These are phyloP conservation scores for Auricularia cornea DNA, from an alignment of 768 basidiomycete species.

Conservation along the genomic window DNA sequence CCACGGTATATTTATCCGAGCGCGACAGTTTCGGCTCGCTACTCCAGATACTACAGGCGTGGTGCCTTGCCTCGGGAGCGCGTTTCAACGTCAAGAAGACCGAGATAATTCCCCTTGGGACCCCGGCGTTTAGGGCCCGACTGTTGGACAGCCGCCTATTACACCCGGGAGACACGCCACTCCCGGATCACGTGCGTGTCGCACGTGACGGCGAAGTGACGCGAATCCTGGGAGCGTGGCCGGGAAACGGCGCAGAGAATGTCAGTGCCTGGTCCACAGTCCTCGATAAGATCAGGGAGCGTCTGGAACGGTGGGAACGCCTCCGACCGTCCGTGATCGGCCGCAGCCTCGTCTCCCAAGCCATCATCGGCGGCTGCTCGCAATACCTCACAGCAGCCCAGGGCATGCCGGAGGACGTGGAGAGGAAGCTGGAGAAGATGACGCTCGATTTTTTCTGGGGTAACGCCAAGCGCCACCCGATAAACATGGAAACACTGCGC, in stretches of 20 bases:
- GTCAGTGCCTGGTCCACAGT: constrained; percentile 18
- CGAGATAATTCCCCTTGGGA: constrained; percentile 28
- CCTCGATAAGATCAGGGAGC: constrained; percentile 19
- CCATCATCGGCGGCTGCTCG: constrained; percentile 18
- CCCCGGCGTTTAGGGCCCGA: constrained; percentile 10
- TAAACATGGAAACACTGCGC: neutral
- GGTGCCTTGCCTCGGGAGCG: constrained; percentile 34
- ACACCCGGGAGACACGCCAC: neutral
- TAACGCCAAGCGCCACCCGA: neutral
- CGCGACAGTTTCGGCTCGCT: constrained; percentile 22
- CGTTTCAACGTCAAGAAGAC: constrained; percentile 37
- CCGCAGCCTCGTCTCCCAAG: constrained; percentile 15
- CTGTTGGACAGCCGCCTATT: neutral
- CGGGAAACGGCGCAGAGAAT: constrained; percentile 21
- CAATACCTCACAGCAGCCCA: constrained; percentile 29
- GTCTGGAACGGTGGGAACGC: constrained; percentile 18
- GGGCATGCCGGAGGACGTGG: constrained; percentile 26
- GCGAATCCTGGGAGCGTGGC: constrained; percentile 24
- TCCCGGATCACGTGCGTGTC: constrained; percentile 19
- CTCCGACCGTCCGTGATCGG: constrained; percentile 25
- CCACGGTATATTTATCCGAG: constrained; percentile 26
- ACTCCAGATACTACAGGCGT: constrained; percentile 20
- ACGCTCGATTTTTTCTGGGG: constrained; percentile 23
- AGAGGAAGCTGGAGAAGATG: constrained; percentile 13
- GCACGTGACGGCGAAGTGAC: constrained; percentile 20